A percentile compares a stretch with the other conserved stretches of the same genome.
phyloP scores from a whole-genome alignment of 352 stramenopile genomes.

The Globisporangium nodosum region DNA sequence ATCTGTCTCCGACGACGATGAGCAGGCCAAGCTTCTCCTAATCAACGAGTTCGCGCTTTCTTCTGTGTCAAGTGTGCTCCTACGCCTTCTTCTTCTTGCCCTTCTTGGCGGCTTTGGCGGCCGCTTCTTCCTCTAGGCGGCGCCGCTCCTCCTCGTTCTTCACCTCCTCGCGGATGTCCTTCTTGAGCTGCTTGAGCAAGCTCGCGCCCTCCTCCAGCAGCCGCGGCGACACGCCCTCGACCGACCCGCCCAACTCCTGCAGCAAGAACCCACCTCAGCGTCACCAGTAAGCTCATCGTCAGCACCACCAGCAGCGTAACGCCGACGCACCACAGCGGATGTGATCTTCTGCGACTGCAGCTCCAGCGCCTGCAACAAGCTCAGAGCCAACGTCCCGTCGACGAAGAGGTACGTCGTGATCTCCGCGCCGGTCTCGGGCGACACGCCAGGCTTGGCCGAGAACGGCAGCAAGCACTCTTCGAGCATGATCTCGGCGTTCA shows the following conservation, averaged over 20 bases:
- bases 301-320: not conserved
- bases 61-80: constrained; percentile 11
- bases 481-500: constrained; percentile 65
- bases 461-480: constrained; percentile 57
- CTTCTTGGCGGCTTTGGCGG: constrained; percentile 75
- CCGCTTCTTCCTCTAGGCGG: constrained; percentile 61
- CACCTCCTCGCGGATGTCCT: constrained; percentile 70
- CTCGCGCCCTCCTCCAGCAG: constrained; percentile 57
- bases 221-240: constrained; percentile 44
- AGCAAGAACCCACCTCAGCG: not conserved
- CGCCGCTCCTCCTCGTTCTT: constrained; percentile 75
- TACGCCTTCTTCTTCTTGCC: constrained; percentile 75
- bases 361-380: constrained; percentile 64
- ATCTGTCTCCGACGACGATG: not conserved
- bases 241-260: constrained; percentile 30
- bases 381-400: constrained; percentile 38
- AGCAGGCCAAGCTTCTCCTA: constrained; percentile 1
- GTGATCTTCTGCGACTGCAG: constrained; percentile 50
- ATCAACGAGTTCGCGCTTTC: constrained; percentile 24
- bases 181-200: constrained; percentile 74
- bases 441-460: constrained; percentile 13
- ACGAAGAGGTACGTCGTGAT: constrained; percentile 40
- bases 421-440: constrained; percentile 19
- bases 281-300: not conserved
- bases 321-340: constrained; percentile 29